phyloP scores from a whole-genome alignment of 768 basidiomycete species.

The Neoboletus magnificus region DNA sequence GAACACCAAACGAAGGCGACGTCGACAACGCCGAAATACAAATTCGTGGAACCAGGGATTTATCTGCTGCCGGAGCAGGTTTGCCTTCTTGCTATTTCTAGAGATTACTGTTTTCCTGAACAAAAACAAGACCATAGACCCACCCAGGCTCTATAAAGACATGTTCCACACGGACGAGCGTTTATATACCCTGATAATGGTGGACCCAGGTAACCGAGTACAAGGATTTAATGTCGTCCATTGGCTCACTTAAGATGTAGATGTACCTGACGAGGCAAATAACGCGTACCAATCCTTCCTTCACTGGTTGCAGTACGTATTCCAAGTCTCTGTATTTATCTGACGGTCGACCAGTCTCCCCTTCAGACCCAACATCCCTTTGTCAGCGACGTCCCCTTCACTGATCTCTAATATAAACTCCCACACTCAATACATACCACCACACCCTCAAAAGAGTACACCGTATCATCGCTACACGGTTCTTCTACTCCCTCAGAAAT shows the following conservation, averaged over 20 bases:
- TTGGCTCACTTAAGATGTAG: constrained; percentile 37
- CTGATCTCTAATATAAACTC: constrained; percentile 41
- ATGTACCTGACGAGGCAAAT: constrained; percentile 74
- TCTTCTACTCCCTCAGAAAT: constrained; percentile 72
- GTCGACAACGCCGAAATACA: constrained; percentile 25
- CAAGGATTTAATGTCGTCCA: neutral
- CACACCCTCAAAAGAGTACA: constrained; percentile 87
- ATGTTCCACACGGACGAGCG: constrained; percentile 80
- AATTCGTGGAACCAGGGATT: constrained; percentile 64
- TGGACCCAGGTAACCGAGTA: constrained; percentile 72
- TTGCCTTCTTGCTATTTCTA: constrained; percentile 11
- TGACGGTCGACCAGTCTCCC: neutral
- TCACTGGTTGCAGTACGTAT: constrained; percentile 80
- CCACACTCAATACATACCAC: constrained; percentile 81
- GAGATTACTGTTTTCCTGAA: constrained; percentile 1
- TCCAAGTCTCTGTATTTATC: neutral
- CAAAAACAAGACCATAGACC: constrained; percentile 51
- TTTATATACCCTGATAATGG: constrained; percentile 83
- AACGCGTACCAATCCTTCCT: constrained; percentile 68
- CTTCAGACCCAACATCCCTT: constrained; percentile 73
- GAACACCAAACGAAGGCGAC: constrained; percentile 20
- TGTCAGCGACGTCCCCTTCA: constrained; percentile 54
- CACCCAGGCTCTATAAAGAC: constrained; percentile 66
- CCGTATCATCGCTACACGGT: constrained; percentile 87
- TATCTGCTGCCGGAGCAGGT: constrained; percentile 71